Percentiles rank a stretch among this genome's conserved stretches.
Conservation (phyloP, 2,329 filamentous ascomycete species). For the Fusarium globosum region DNA sequence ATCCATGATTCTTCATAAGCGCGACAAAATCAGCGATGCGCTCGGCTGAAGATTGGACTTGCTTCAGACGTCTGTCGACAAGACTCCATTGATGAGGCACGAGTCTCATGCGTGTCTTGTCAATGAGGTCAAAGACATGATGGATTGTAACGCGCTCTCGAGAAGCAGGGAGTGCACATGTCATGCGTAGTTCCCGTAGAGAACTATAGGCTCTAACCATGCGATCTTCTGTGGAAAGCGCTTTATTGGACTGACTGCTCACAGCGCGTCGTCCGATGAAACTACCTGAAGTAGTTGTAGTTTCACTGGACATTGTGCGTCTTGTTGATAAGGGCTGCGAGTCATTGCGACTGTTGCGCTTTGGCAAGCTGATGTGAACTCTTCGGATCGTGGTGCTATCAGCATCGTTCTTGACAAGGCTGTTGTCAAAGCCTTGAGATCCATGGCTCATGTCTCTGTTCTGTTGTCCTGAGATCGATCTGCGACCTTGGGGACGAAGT, state of each 20-base stretch:
- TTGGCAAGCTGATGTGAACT: background rate
- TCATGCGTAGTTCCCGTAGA: background rate
- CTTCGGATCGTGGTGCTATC: background rate
- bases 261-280: background rate
- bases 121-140: background rate
- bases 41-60: background rate
- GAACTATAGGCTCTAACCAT: background rate
- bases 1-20: background rate
- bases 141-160: background rate
- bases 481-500: background rate
- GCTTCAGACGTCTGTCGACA: background rate
- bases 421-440: background rate
- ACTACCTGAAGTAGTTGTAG: background rate
- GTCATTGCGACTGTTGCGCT: background rate
- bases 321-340: background rate
- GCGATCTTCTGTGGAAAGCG: background rate
- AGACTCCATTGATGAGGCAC: background rate
- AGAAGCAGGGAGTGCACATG: background rate
- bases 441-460: background rate
- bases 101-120: background rate
- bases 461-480: background rate
- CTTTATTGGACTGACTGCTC: background rate
- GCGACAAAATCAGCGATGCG: background rate
- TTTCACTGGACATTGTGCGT: background rate
- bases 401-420: background rate